Base-by-base conservation (phyloP, 2,329 filamentous ascomycete genomes). In the Metarhizium sp. region DNA sequence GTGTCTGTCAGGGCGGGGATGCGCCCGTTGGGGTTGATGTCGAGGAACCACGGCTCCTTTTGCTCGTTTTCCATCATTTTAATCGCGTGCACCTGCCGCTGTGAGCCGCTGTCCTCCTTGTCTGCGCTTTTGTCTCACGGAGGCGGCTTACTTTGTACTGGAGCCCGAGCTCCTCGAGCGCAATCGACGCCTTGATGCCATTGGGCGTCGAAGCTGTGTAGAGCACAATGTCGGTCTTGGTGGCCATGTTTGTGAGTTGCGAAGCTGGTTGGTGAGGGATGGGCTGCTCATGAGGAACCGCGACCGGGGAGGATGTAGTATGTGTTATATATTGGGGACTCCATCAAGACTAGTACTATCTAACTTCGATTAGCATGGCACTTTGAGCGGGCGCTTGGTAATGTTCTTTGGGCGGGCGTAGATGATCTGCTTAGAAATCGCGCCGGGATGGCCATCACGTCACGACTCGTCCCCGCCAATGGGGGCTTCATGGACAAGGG, bases 21-120 rank as follows among this genome's bases (percentile, higher is more conserved):
- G 61, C 91, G 87, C 60, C 91, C 91, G 69, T 96, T 96, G 60
- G 91, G 91, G 72, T 96, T 96, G 73, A 96, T 95, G 53, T 85
- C 84, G 32, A 95, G 80, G 73, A 92, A 96, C 90, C 89, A 95
- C 16, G 82, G 82, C 69, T 92, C 75, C 67, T 94, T 95, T 64
- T 95, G 90, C n/a, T 75, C 79, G 68, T 90, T 88, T 59, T 88
- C 87, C 59, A 69, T 74, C 57, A 95, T 79, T n/a, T 87, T 79
- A 64, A 95, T 84, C 47, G 80, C 76, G 53, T 86, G 80, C 47
- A 73, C 67, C 75, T 77, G 50, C 4, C 6, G n/a, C 16, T 7
- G 42, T 45, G n/a, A 45, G 42, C 20, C 7, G 6, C 8, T 16
- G 42, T 16, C 18, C 16, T 8, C 6, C 16, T 11, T 25, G 18